Evolutionary conservation across 2,329 filamentous ascomycete genomes (phyloP).

Genomic region (Claviceps quebecensis): DNA sequence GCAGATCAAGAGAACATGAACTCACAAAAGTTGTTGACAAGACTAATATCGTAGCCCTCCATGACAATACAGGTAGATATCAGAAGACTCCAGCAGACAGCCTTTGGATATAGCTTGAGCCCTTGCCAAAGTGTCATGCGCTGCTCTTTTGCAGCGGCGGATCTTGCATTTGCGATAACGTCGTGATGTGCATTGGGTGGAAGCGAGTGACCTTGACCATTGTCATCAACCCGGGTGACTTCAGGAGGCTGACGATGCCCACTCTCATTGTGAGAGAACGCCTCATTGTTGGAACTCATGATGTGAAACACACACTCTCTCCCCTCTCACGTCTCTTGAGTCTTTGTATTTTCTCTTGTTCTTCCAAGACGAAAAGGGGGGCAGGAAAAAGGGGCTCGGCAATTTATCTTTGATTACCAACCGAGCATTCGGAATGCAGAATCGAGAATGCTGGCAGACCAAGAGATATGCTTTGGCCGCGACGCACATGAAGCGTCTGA

Average conservation of each 20-base stretch:
- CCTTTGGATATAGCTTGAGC: conserved; percentile 73
- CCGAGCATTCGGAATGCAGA: background rate
- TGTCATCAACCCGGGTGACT: conserved; percentile 6
- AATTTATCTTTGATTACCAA: background rate
- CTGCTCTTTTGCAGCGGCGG: conserved; percentile 47
- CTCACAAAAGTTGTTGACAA: conserved; percentile 68
- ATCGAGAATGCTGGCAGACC: background rate
- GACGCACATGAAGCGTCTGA: background rate
- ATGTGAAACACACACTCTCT: background rate
- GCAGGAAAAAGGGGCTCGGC: background rate
- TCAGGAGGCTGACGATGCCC: conserved; percentile 4
- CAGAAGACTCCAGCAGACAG: conserved; percentile 67
- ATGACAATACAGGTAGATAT: conserved; percentile 87
- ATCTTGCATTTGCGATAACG: conserved; percentile 21
- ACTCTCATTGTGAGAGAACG: background rate
- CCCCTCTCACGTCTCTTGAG: background rate
- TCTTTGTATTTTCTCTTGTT: background rate
- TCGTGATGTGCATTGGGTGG: conserved; percentile 14
- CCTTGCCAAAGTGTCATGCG: conserved; percentile 63
- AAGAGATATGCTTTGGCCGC: background rate
- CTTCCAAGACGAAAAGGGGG: background rate
- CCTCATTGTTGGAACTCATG: background rate
- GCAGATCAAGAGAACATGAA: background rate
- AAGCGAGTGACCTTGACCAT: conserved; percentile 9
- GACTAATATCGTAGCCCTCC: conserved; percentile 76